Evolutionary conservation across 2,329 filamentous ascomycete species (phyloP), one percentile per base, ranked within the genome.

Genomic region (Cladosporium phlei): DNA sequence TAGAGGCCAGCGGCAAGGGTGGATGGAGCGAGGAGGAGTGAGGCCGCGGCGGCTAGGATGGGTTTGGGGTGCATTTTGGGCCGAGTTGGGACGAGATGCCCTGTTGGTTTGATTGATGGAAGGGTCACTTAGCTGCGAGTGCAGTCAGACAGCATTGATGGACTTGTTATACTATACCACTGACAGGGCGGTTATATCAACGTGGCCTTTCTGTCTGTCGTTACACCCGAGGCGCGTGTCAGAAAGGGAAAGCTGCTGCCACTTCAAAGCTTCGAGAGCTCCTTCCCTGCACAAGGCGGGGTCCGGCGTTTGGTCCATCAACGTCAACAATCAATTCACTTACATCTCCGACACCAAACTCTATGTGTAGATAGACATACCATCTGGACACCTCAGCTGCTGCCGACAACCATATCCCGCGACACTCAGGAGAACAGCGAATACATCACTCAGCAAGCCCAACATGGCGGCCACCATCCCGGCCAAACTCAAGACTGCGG

Each of bases 381-480:
- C n/a, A n/a, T n/a, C n/a, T n/a, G n/a, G n/a, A n/a, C n/a, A n/a
- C n/a, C n/a, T n/a, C n/a, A n/a, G n/a, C n/a, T n/a, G n/a, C n/a
- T n/a, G n/a, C n/a, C n/a, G n/a, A n/a, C n/a, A n/a, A n/a, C n/a
- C n/a, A n/a, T n/a, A n/a, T n/a, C n/a, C n/a, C n/a, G n/a, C n/a
- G n/a, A n/a, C n/a, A n/a, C n/a, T n/a, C n/a, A n/a, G n/a, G 24
- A 11, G 6, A 25, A 11, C 11, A 25, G 11, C 24, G 11, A 4
- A 11, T n/a, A 32, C 21, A 22, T 16, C 28, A 22, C 27, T 12
- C 27, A 21, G n/a, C 38, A 25, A 5, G 8, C 14, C 45, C 14
- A 69, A 48, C 53, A 95, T 95, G 90, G 80, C 87, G 39, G 76
- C 79, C 59, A 72, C 74, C 47, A 72, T 91, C 47, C 88, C 88